Percentiles rank a stretch among this genome's conserved stretches.
Conservation (phyloP, 129 eudicot species). For the Chrysanthemum seticuspe region DNA sequence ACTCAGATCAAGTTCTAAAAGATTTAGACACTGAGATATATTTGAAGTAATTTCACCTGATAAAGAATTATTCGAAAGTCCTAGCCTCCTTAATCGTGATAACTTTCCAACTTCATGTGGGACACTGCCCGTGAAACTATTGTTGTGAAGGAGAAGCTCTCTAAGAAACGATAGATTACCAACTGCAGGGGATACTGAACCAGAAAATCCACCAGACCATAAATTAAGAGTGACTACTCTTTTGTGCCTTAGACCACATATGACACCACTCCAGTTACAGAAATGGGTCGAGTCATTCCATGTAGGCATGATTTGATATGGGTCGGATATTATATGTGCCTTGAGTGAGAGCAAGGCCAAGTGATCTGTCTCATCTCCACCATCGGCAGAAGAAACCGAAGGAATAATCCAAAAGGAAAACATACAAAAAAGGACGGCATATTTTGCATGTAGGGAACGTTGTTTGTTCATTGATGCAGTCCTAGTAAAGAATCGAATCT, state of each 20-base stretch:
- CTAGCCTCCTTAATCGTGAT: constrained; percentile 22
- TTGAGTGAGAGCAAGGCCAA: constrained; percentile 34
- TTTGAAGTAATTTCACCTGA: constrained; percentile 33
- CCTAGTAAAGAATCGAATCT: constrained; percentile 7
- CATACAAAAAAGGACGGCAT: constrained; percentile 1
- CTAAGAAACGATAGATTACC: constrained; percentile 37
- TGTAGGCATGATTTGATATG: constrained; percentile 21
- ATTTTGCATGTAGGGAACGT: neutral
- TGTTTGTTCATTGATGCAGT: neutral
- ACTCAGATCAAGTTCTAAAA: neutral
- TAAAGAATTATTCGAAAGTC: constrained; percentile 24
- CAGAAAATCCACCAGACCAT: constrained; percentile 21
- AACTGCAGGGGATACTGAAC: constrained; percentile 37
- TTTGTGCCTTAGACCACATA: constrained; percentile 22
- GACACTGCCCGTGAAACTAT: constrained; percentile 28
- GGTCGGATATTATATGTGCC: constrained; percentile 23
- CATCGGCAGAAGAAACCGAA: constrained; percentile 1
- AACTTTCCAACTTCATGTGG: constrained; percentile 27
- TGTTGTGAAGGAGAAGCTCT: constrained; percentile 23
- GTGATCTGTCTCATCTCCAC: constrained; percentile 28
- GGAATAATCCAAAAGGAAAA: neutral
- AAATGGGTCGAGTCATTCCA: constrained; percentile 35
- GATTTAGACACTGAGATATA: constrained; percentile 12
- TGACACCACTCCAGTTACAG: constrained; percentile 33
- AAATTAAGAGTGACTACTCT: constrained; percentile 28